These are phyloP conservation scores for Suillus discolor DNA, from an alignment of 768 basidiomycete species.

Conservation along the genomic window DNA sequence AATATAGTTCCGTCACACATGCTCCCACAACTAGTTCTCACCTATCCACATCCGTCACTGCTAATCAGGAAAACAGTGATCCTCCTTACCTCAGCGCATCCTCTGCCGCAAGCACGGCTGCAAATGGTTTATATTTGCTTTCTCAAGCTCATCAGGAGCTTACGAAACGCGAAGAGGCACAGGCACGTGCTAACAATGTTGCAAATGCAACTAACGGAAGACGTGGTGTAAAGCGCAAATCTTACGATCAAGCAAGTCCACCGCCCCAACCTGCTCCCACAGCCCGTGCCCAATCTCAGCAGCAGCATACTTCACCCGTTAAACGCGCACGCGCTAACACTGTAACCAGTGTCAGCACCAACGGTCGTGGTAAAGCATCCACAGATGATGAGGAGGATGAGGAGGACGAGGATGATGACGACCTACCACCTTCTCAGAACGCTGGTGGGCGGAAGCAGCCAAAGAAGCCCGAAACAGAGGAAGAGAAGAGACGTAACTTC, in stretches of 20 bases:
- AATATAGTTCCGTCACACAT: constrained; percentile 32
- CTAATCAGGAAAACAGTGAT: constrained; percentile 33
- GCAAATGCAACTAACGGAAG: constrained; percentile 34
- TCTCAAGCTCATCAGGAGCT: constrained; percentile 96
- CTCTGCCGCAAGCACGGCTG: constrained; percentile 68
- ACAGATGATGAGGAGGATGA: constrained; percentile 41
- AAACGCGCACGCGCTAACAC: constrained; percentile 45
- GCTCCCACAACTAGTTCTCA: constrained; percentile 37
- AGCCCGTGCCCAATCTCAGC: constrained; percentile 25
- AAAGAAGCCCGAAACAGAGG: constrained; percentile 94
- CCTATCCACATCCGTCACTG: constrained; percentile 37
- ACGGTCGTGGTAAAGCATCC: constrained; percentile 38
- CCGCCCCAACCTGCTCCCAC: constrained; percentile 29
- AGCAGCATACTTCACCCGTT: constrained; percentile 19
- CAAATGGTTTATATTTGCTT: constrained; percentile 92
- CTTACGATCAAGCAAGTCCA: constrained; percentile 48
- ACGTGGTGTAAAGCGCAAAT: constrained; percentile 74
- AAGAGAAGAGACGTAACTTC: constrained; percentile 97
- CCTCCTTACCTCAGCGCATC: constrained; percentile 45
- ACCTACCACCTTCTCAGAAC: constrained; percentile 26
- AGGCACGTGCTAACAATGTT: constrained; percentile 56
- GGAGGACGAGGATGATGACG: constrained; percentile 42
- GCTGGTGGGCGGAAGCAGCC: constrained; percentile 29
- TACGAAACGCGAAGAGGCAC: constrained; percentile 90
- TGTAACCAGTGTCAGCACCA: constrained; percentile 29